These are phyloP conservation scores for Ilex paraguariensis DNA, from an alignment of 305 asterid species.

Conservation along the genomic window DNA sequence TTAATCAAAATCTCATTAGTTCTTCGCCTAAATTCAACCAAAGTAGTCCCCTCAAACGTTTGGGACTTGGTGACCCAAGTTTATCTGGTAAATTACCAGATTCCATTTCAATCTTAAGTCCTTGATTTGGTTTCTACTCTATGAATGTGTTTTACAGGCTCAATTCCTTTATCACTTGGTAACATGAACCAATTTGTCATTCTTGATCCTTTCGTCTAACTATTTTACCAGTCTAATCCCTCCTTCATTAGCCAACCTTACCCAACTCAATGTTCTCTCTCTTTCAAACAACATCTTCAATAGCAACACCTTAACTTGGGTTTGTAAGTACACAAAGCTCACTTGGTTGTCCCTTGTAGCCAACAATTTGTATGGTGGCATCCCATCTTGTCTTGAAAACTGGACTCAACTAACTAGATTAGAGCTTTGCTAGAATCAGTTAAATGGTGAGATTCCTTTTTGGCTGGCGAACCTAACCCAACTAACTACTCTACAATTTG, in stretches of 20 bases:
- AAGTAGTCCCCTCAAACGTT: background rate
- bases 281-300: background rate
- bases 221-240: background rate
- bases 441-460: background rate
- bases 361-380: background rate
- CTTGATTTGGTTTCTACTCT: background rate
- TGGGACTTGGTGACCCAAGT: background rate
- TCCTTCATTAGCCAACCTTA: background rate
- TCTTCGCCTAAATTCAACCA: background rate
- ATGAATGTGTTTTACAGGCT: background rate
- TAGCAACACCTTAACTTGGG: background rate
- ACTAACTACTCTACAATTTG: background rate
- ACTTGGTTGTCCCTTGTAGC: background rate
- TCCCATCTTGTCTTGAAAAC: background rate
- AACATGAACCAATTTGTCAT: background rate
- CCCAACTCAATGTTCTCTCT: background rate
- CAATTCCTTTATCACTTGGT: background rate
- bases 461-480: background rate
- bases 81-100: background rate
- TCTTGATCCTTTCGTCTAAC: background rate
- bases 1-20: background rate
- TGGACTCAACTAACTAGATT: background rate
- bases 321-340: background rate
- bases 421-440: background rate
- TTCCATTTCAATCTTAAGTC: background rate